phyloP scores from a whole-genome alignment of 129 eudicot genomes.

The Tagetes erecta region DNA sequence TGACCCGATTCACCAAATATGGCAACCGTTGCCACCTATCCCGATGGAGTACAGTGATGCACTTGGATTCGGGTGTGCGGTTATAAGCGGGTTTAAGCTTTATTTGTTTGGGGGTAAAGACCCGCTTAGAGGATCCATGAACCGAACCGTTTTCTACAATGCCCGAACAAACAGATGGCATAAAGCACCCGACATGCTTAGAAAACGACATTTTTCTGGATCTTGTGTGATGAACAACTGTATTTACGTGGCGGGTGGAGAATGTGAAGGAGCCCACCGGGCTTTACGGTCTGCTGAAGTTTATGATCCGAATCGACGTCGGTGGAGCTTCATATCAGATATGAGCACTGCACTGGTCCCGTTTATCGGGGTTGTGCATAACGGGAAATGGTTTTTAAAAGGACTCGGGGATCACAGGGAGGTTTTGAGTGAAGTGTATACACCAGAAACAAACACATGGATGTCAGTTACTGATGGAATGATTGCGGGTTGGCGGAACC shows the following conservation, averaged over 20 bases:
- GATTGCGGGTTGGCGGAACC: slow-evolving; percentile 94
- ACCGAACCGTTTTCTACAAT: slow-evolving; percentile 77
- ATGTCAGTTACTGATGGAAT: slow-evolving; percentile 61
- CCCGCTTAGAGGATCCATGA: slow-evolving; percentile 79
- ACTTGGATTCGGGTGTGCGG: slow-evolving; percentile 93
- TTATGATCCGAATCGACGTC: slow-evolving; percentile 75
- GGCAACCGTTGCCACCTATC: slow-evolving; percentile 98
- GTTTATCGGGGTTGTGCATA: slow-evolving; percentile 82
- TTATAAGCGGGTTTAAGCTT: slow-evolving; percentile 88
- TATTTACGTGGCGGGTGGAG: slow-evolving; percentile 96
- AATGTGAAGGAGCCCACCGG: slow-evolving; percentile 84
- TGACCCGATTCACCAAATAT: slow-evolving; percentile 82
- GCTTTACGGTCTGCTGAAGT: slow-evolving; percentile 88
- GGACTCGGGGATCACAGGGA: slow-evolving; percentile 84
- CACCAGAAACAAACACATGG: slow-evolving; percentile 73
- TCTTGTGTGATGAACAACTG: slow-evolving; percentile 92
- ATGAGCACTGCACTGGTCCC: slow-evolving; percentile 96
- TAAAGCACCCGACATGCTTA: slow-evolving; percentile 79
- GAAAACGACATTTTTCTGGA: slow-evolving; percentile 80
- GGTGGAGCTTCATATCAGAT: slow-evolving; percentile 81
- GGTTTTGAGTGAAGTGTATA: slow-evolving; percentile 86
- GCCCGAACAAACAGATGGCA: slow-evolving; percentile 96
- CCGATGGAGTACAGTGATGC: slow-evolving; percentile 77
- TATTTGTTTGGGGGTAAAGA: slow-evolving; percentile 92
- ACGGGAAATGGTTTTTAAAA: slow-evolving; percentile 85